These are phyloP conservation scores for Diplocarpon rosae DNA, from an alignment of 2,329 filamentous ascomycete species.

Conservation along the genomic window DNA sequence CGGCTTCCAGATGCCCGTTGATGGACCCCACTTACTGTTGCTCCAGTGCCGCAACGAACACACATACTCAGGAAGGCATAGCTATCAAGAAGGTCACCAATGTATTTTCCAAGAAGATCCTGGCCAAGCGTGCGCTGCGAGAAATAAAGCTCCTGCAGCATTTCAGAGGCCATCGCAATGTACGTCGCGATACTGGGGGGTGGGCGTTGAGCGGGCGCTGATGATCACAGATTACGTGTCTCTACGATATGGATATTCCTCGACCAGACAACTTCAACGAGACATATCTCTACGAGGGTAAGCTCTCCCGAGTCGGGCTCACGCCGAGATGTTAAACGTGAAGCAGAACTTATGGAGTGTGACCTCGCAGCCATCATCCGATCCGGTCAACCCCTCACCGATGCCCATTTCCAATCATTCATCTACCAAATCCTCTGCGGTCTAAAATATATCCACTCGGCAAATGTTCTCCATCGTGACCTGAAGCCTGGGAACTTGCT, in stretches of 20 bases:
- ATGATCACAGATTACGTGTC: constrained; percentile 74
- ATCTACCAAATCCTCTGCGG: constrained; percentile 99
- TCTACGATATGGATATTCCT: constrained; percentile 99
- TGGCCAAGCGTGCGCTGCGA: constrained; percentile 92
- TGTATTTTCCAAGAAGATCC: constrained; percentile 99
- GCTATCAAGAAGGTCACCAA: constrained; percentile 99
- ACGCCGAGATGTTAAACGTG: constrained; percentile 15
- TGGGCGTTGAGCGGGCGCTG: constrained; percentile 25
- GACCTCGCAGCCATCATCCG: constrained; percentile 96
- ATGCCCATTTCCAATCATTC: constrained; percentile 98
- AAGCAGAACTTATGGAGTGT: constrained; percentile 93
- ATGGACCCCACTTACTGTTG: constrained; percentile 19
- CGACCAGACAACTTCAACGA: constrained; percentile 97
- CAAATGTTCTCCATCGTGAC: constrained; percentile 93
- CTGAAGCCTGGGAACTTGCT: constrained; percentile 94
- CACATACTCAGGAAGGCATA: constrained; percentile 81
- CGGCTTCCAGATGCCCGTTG: constrained; percentile 25
- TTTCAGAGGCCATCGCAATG: constrained; percentile 82
- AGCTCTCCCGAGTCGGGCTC: background rate
- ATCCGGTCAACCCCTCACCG: constrained; percentile 91
- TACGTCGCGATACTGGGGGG: constrained; percentile 34
- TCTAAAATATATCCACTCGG: constrained; percentile 97
- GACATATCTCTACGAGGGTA: constrained; percentile 98
- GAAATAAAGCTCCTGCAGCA: constrained; percentile 99
- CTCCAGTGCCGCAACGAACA: constrained; percentile 78